A percentile compares a stretch with the other conserved stretches of the same genome.
phyloP scores from a whole-genome alignment of 345 rosid species.

The Sonneratia alba region DNA sequence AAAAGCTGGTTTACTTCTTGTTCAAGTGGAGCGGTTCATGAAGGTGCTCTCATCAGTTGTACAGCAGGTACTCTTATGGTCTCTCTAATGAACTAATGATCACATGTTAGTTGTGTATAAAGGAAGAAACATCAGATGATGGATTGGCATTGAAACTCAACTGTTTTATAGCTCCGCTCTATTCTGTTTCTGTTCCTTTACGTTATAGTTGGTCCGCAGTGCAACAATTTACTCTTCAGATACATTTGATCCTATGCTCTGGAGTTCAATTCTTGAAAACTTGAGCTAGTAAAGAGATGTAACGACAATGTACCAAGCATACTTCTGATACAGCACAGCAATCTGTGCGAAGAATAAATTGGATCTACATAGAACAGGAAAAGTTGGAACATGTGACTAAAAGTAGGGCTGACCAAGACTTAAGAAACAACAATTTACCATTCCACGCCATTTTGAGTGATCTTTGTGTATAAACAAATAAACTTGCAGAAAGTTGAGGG shows the following conservation, averaged over 20 bases:
- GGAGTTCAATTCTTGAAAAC: background rate
- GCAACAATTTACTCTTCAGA: background rate
- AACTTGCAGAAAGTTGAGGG: background rate
- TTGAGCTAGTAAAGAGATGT: background rate
- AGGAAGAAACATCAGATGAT: background rate
- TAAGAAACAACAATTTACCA: background rate
- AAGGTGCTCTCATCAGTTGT: slow-evolving; percentile 73
- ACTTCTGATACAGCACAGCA: background rate
- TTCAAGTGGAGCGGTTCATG: slow-evolving; percentile 79
- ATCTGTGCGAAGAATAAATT: background rate
- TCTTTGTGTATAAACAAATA: background rate
- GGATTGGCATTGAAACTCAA: background rate
- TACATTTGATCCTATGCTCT: background rate
- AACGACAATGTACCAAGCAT: background rate
- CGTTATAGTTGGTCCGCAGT: background rate
- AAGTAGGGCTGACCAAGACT: background rate
- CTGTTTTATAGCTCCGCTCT: background rate
- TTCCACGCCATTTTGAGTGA: background rate
- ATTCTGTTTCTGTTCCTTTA: background rate
- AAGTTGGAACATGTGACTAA: background rate
- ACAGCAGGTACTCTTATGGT: slow-evolving; percentile 49
- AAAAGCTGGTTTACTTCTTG: slow-evolving; percentile 63
- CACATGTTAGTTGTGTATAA: background rate
- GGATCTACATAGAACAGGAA: background rate
- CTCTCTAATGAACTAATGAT: background rate